phyloP scores from a whole-genome alignment of 1,284 basidiomycete species.

The Boletellus dicymbophilus region DNA sequence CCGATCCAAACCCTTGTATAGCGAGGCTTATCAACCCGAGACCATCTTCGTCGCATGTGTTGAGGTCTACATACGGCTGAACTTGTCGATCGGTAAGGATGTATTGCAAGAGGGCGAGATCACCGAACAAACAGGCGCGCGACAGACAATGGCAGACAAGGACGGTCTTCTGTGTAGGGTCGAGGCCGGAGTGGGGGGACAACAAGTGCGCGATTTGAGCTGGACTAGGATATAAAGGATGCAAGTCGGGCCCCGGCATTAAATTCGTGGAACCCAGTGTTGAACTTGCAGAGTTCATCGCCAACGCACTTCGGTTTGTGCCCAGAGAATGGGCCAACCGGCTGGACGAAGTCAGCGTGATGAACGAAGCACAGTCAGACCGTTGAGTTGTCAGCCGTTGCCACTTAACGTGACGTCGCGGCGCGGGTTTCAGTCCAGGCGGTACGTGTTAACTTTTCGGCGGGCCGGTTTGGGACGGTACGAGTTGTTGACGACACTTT shows the following conservation, averaged over 20 bases:
- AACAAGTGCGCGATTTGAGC: slow-evolving; percentile 62
- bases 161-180: slow-evolving; percentile 62
- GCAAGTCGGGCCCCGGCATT: slow-evolving; percentile 72
- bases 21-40: slow-evolving; percentile 76
- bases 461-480: too few species aligned
- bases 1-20: slow-evolving; percentile 84
- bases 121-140: slow-evolving; percentile 76
- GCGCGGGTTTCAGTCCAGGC: slow-evolving; percentile 29
- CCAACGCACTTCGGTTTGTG: slow-evolving; percentile 2
- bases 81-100: slow-evolving; percentile 71
- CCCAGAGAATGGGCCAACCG: slow-evolving; percentile 9
- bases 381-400: too few species aligned
- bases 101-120: slow-evolving; percentile 69
- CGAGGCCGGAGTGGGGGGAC: slow-evolving; percentile 64
- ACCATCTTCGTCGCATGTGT: slow-evolving; percentile 79
- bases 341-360: not conserved
- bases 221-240: slow-evolving; percentile 72
- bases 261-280: slow-evolving; percentile 43
- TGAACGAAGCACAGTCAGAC: too few species aligned
- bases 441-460: too few species aligned
- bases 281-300: slow-evolving; percentile 13
- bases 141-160: slow-evolving; percentile 71
- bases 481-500: too few species aligned
- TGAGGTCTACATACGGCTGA: slow-evolving; percentile 68
- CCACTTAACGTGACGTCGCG: too few species aligned